Base-by-base conservation (phyloP, 176 grass and related monocot genomes). In the Oryza brachyantha region DNA sequence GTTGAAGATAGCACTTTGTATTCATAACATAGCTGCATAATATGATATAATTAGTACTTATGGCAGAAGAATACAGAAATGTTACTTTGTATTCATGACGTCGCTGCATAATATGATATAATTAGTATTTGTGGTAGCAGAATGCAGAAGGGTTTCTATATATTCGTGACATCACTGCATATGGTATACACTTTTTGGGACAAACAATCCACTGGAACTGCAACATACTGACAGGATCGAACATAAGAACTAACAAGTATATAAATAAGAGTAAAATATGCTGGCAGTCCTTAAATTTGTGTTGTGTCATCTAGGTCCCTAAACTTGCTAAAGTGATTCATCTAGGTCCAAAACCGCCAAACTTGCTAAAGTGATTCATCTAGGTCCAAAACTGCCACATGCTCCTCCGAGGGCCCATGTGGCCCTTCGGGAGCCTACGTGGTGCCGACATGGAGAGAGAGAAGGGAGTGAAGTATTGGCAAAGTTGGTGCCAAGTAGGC, bases 241-340 rank as follows among this genome's bases (percentile, higher is more conserved):
- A 70, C 42, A 40, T 85, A 65, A 29, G 59, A 40, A 54, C 50
- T 62, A 78, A 38, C 7, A 63, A 38, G 41, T 73, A 21, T 50
- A 48, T 17, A 48, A 72, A 50, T 54, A 64, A 71, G 71, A 4
- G 61, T 46, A 21, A 63, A 63, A 32, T 32, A 32, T 32, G 4
- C 4, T 32, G 31, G 4, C 31, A 4, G 31, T 32, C 31, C 31
- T 32, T 32, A 32, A 32, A 32, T 4, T 32, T 32, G 31, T 32
- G 4, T 32, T 2, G 31, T 32, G 31, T 32, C 2, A 32, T 32
- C 31, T 4, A 32, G 2, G 31, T 32, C 4, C 31, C 31, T 32
- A 32, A 32, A 32, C 31, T 32, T 32, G 31, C 3, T 32, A 32
- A 32, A 32, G 31, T 32, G 31, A 2, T 2, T 4, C 31, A 32